These are phyloP conservation scores for Rosa lucieae DNA, from an alignment of 306 rosid species.

Conservation along the genomic window DNA sequence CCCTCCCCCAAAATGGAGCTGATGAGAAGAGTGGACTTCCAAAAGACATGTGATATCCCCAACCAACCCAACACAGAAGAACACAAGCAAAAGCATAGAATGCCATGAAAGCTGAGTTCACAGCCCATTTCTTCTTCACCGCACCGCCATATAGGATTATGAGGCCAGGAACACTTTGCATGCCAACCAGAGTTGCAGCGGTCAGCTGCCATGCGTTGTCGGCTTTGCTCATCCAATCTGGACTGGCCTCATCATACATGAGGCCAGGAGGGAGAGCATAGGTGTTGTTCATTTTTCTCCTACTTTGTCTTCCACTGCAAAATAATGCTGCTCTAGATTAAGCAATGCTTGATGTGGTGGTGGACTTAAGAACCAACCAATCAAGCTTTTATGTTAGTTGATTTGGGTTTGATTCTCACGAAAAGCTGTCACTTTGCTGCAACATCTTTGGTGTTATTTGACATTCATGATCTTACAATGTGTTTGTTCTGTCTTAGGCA, in stretches of 20 bases:
- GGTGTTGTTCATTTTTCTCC: slow-evolving; percentile 13
- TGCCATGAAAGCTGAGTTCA: slow-evolving; percentile 50
- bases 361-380: background rate
- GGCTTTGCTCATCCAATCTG: slow-evolving; percentile 47
- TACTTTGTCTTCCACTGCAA: background rate
- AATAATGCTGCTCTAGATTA: background rate
- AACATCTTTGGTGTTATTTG: slow-evolving; percentile 13
- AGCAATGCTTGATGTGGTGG: background rate
- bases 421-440: slow-evolving; percentile 32
- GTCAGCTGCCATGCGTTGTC: slow-evolving; percentile 56
- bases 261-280: slow-evolving; percentile 27
- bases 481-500: background rate
- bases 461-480: background rate
- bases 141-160: slow-evolving; percentile 42
- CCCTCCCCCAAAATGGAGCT: slow-evolving; percentile 34
- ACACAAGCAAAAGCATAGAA: slow-evolving; percentile 48
- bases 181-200: slow-evolving; percentile 43
- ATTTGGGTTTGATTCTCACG: slow-evolving; percentile 23
- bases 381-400: slow-evolving; percentile 11
- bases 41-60: slow-evolving; percentile 45
- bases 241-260: slow-evolving; percentile 3
- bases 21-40: slow-evolving; percentile 14
- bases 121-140: slow-evolving; percentile 54
- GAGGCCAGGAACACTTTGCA: slow-evolving; percentile 49
- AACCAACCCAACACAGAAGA: slow-evolving; percentile 43